Evolutionary conservation across 2,329 filamentous ascomycete genomes (phyloP).

Genomic region (Scedosporium aurantiacum): DNA sequence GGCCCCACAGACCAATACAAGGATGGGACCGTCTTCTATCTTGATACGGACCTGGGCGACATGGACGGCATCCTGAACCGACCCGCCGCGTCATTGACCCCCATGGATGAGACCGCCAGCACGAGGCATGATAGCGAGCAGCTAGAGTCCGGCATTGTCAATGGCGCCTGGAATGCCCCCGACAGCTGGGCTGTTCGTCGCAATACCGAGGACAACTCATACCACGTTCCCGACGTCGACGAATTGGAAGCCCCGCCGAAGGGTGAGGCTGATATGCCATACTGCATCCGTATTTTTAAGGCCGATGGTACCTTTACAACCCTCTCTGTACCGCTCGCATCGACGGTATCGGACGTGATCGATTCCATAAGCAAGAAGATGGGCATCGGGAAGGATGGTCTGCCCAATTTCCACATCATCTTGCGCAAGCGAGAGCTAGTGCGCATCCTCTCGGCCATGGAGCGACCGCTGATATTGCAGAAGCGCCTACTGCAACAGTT

Average conservation of each 20-base stretch:
- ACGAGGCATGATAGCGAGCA: conserved; percentile 19
- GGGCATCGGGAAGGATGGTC: conserved; percentile 67
- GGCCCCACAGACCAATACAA: conserved; percentile 49
- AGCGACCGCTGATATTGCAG: conserved; percentile 82
- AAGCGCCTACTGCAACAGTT: conserved; percentile 84
- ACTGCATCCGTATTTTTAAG: conserved; percentile 92
- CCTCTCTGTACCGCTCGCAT: conserved; percentile 70
- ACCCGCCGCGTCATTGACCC: conserved; percentile 56
- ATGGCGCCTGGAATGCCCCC: conserved; percentile 68
- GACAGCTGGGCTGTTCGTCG: conserved; percentile 93
- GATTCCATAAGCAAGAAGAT: conserved; percentile 91
- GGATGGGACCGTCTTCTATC: conserved; percentile 54
- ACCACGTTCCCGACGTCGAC: conserved; percentile 49
- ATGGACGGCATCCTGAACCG: conserved; percentile 85
- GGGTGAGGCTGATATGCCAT: conserved; percentile 66
- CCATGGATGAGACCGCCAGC: conserved; percentile 49
- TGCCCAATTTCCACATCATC: conserved; percentile 92
- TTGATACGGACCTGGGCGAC: conserved; percentile 80
- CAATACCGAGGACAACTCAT: conserved; percentile 53
- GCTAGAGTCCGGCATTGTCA: background rate
- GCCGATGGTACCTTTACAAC: conserved; percentile 91
- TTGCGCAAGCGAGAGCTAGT: conserved; percentile 87
- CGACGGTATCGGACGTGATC: conserved; percentile 78
- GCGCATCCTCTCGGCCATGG: conserved; percentile 64
- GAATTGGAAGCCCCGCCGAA: conserved; percentile 52